Percentiles rank a stretch among this genome's conserved stretches.
Conservation (phyloP, 768 basidiomycete genomes). For the Podaxis carcinomalis region DNA sequence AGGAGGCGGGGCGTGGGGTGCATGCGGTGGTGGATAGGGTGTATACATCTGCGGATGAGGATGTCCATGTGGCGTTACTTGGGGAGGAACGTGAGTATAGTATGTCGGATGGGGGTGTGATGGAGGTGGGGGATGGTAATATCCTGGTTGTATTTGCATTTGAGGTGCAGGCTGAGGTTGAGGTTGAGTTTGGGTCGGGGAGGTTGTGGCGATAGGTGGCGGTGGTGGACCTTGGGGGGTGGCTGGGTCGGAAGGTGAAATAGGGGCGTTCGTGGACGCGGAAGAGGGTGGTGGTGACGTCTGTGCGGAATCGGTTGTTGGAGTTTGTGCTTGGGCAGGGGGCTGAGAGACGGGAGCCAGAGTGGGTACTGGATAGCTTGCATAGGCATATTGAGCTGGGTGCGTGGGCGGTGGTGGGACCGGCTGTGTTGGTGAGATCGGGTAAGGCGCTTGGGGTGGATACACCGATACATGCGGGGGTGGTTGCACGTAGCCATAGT, state of each 20-base stretch:
- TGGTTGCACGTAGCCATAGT: conserved; percentile 18
- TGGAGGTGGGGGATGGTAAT: conserved; percentile 8
- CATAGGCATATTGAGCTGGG: conserved; percentile 10
- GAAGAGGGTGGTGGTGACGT: background rate
- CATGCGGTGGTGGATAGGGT: conserved; percentile 27
- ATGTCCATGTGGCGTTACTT: background rate
- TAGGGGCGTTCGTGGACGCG: background rate
- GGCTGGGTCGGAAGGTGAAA: conserved; percentile 6
- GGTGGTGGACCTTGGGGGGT: background rate
- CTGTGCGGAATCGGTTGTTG: background rate
- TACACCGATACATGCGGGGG: conserved; percentile 9
- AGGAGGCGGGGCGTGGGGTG: conserved; percentile 14
- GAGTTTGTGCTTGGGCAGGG: background rate
- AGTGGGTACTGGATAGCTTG: conserved; percentile 10
- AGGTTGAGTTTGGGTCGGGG: background rate
- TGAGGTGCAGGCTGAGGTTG: background rate
- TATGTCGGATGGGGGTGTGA: background rate
- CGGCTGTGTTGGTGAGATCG: background rate
- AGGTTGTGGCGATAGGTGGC: background rate
- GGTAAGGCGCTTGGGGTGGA: conserved; percentile 9
- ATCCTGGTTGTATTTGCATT: background rate
- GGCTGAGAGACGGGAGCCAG: background rate
- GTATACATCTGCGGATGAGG: conserved; percentile 19
- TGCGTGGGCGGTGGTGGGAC: background rate
- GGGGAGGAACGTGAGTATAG: background rate